A percentile compares a stretch with the other conserved stretches of the same genome.
Evolutionary conservation across 179 eudicot species (phyloP).

Genomic region (Amaranthus tricolor): DNA sequence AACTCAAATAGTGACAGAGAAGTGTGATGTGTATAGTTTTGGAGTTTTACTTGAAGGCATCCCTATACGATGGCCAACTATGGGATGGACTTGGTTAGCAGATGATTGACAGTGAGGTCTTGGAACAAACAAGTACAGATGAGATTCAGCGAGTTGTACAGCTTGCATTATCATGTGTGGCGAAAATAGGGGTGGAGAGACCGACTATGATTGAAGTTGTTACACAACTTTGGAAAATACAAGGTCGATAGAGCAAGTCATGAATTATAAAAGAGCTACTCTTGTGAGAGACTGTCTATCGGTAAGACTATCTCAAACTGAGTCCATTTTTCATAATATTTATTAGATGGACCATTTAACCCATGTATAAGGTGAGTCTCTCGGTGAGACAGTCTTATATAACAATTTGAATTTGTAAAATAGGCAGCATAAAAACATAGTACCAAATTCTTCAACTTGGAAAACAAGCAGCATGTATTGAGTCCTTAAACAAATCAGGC

Average conservation of each 20-base stretch:
- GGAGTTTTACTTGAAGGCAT: slow-evolving; percentile 9
- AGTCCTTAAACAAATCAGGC: no score
- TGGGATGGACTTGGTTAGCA: slow-evolving; percentile 11
- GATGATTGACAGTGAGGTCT: neutral
- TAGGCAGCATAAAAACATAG: neutral
- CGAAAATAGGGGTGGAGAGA: slow-evolving; percentile 14
- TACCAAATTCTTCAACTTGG: no score
- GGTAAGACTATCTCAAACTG: no score
- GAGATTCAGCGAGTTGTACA: neutral
- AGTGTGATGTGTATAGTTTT: slow-evolving; percentile 16
- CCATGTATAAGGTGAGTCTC: no score
- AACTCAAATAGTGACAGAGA: slow-evolving; percentile 5
- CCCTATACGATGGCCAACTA: neutral
- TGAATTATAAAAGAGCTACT: neutral
- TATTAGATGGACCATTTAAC: no score
- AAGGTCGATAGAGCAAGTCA: neutral
- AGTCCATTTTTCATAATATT: no score
- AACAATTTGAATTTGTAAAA: neutral
- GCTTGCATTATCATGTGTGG: slow-evolving; percentile 15
- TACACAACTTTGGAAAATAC: slow-evolving; percentile 8
- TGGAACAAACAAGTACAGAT: slow-evolving; percentile 2
- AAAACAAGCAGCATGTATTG: no score
- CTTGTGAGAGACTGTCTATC: neutral
- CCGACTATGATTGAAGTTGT: slow-evolving; percentile 11
- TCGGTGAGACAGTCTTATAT: neutral